Evolutionary conservation across 108 stramenopile species (phyloP), one percentile per base, ranked within the genome.

Genomic region (Cyclotella kingstonii): DNA sequence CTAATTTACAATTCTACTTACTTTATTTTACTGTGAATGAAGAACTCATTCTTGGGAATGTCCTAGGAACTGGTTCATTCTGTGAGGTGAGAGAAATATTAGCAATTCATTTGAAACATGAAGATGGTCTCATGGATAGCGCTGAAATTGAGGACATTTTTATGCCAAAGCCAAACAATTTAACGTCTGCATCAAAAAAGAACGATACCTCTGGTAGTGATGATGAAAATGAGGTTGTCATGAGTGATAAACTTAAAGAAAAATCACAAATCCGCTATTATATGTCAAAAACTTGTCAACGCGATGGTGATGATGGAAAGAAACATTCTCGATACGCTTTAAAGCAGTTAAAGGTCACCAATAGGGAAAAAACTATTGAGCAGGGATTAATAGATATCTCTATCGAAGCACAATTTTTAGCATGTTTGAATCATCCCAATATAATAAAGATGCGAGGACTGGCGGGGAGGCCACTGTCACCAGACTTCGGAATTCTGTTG

Each of bases 31-130:
- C 54, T 15, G 11, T 7, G 9, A 29, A 18, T 30, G n/a, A 35
- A 64, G 90, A 91, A 45, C 64, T 91, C 3, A 71, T 77, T n/a
- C 39, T 88, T 8, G 90, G 85, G 14, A 83, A 83, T 10, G 68
- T 84, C 17, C 65, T 91, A 6, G 90, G 90, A 0, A 38, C 53
- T 3, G 90, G 90, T 22, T 84, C 86, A 3, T 91, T 87, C 63
- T 86, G 85, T 45, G 76, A 86, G 30, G 90, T 91, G 18, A 85
- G 61, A 17, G 90, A 91, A 78, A 68, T 91, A 45, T 27, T 19
- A 17, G 35, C 53, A 27, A 76, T 91, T 9, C 63, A 54, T 7
- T 52, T 91, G 68, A 70, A 81, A n/a, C 72, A 81, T 15, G 39
- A 68, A 15, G 23, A 63, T 2, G 47, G 68, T 30, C 72, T 66